These are phyloP conservation scores for Odontarrhena argentea DNA, from an alignment of 345 rosid genomes.

Conservation along the genomic window DNA sequence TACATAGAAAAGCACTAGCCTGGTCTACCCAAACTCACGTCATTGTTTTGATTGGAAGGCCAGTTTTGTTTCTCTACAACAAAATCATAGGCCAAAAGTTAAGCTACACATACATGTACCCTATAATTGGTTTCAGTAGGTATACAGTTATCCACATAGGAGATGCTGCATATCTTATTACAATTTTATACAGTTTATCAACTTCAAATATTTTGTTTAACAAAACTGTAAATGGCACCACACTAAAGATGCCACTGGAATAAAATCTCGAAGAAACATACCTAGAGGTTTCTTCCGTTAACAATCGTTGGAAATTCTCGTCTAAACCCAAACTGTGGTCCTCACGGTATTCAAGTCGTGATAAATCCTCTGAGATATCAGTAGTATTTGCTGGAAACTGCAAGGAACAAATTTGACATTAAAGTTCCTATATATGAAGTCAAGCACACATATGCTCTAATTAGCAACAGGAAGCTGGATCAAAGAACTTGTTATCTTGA, in stretches of 20 bases:
- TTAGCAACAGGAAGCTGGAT: conserved; percentile 16
- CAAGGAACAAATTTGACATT: conserved; percentile 43
- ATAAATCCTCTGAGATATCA: conserved; percentile 55
- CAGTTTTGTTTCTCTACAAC: conserved; percentile 21
- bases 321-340: conserved; percentile 53
- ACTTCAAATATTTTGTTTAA: background rate
- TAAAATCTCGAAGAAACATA: conserved; percentile 39
- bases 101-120: conserved; percentile 21
- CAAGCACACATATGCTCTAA: conserved; percentile 9
- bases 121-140: conserved; percentile 10
- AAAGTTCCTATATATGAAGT: conserved; percentile 8
- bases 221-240: conserved; percentile 15
- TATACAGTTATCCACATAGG: conserved; percentile 19
- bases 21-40: conserved; percentile 21
- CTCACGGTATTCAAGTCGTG: conserved; percentile 64
- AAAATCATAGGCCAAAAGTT: conserved; percentile 22
- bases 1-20: conserved; percentile 14
- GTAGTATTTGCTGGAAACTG: conserved; percentile 79
- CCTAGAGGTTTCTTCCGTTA: conserved; percentile 62
- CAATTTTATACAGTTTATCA: conserved; percentile 11
- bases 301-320: conserved; percentile 63
- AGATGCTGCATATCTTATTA: conserved; percentile 1
- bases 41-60: conserved; percentile 11
- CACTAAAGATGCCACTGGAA: conserved; percentile 12
- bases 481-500: conserved; percentile 7